Evolutionary conservation across 2,329 filamentous ascomycete genomes (phyloP).

Genomic region (Xylaria sp.): DNA sequence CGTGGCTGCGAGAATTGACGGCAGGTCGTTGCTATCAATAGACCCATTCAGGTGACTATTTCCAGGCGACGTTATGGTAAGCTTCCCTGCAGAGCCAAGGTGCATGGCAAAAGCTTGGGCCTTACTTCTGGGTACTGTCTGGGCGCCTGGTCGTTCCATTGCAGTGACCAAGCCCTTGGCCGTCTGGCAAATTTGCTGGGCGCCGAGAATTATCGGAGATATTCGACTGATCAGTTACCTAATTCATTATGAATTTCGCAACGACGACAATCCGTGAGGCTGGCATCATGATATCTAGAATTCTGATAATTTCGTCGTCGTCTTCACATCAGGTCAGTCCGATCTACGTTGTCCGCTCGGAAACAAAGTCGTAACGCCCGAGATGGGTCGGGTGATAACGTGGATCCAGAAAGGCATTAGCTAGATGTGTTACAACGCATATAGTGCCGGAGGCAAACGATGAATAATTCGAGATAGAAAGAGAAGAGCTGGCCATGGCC

Average conservation of each 20-base stretch:
- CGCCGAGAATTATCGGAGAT: constrained; percentile 24
- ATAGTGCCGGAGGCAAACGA: constrained; percentile 1
- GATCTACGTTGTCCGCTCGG: background rate
- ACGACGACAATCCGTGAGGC: background rate
- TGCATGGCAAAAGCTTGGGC: constrained; percentile 25
- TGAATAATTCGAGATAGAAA: constrained; percentile 1
- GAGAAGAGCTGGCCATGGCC: background rate
- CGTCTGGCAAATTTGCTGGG: constrained; percentile 13
- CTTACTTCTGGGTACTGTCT: constrained; percentile 10
- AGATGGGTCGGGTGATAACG: constrained; percentile 8
- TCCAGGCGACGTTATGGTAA: constrained; percentile 24
- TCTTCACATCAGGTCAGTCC: background rate
- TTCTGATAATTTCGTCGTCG: background rate
- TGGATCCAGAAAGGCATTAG: background rate
- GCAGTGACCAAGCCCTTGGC: constrained; percentile 28
- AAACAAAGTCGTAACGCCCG: background rate
- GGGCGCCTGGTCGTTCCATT: constrained; percentile 11
- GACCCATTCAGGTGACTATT: background rate
- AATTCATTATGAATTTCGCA: background rate
- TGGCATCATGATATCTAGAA: background rate
- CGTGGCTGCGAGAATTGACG: background rate
- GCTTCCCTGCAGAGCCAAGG: constrained; percentile 29
- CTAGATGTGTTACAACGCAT: constrained; percentile 18
- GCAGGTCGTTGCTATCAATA: background rate
- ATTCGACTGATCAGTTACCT: background rate